These are phyloP conservation scores for Melanomma pulvis-pyrius DNA, from an alignment of 495 filamentous ascomycete species.

Conservation along the genomic window DNA sequence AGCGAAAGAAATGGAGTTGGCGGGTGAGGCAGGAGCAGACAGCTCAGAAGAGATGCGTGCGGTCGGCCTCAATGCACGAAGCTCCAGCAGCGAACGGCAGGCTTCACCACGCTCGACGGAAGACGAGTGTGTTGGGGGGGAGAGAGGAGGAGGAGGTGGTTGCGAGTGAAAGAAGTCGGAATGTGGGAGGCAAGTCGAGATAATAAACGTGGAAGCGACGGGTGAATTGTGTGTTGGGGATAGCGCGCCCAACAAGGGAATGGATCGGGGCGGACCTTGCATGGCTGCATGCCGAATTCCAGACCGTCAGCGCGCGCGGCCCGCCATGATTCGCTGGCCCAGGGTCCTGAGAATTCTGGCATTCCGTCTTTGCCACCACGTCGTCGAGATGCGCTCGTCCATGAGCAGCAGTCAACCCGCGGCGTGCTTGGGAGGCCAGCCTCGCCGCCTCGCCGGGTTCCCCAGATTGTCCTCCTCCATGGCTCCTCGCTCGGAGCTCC, in stretches of 20 bases:
- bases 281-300: neutral
- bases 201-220: constrained; percentile 15
- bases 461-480: neutral
- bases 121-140: constrained; percentile 13
- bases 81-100: neutral
- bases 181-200: constrained; percentile 11
- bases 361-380: too few species aligned
- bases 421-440: too few species aligned
- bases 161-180: constrained; percentile 19
- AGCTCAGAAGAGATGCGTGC: neutral
- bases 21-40: neutral
- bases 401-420: too few species aligned
- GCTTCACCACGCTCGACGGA: constrained; percentile 15
- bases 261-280: constrained; percentile 17
- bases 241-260: constrained; percentile 11
- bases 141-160: constrained; percentile 20
- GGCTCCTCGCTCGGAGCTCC: neutral
- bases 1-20: neutral
- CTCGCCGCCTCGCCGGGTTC: neutral
- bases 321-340: constrained; percentile 4
- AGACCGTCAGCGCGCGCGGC: neutral
- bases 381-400: too few species aligned
- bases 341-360: neutral
- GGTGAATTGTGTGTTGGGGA: neutral
- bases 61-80: neutral